Percentiles rank a stretch among this genome's conserved stretches.
Evolutionary conservation across 2,329 filamentous ascomycete species (phyloP).

Genomic region (Metarhizium sp.): DNA sequence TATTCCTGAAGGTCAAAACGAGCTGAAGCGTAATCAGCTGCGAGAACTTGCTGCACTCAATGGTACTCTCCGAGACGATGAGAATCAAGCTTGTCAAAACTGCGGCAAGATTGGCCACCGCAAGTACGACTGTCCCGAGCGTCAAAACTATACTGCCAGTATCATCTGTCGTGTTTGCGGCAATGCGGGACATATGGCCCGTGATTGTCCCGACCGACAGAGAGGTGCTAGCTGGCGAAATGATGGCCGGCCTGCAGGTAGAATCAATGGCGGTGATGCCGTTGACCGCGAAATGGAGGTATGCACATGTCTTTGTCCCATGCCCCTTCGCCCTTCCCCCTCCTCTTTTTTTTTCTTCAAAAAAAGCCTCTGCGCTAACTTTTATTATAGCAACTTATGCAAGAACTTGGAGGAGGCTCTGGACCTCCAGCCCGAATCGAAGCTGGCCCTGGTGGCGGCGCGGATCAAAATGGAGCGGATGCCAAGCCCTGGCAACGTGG

Average conservation of each 20-base stretch:
- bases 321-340: background rate
- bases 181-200: constrained; percentile 95
- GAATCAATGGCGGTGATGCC: constrained; percentile 68
- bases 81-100: constrained; percentile 99
- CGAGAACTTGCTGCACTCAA: constrained; percentile 96
- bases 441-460: constrained; percentile 56
- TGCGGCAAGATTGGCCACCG: constrained; percentile 97
- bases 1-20: constrained; percentile 96
- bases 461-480: constrained; percentile 44
- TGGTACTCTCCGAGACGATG: constrained; percentile 96
- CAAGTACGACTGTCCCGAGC: constrained; percentile 97
- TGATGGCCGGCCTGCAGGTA: constrained; percentile 51
- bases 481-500: constrained; percentile 83
- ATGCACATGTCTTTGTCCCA: constrained; percentile 23
- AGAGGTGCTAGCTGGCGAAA: constrained; percentile 90
- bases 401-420: constrained; percentile 79
- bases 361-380: constrained; percentile 28
- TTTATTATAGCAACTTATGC: constrained; percentile 72
- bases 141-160: constrained; percentile 97
- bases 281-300: constrained; percentile 94
- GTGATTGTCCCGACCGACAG: constrained; percentile 92
- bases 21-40: constrained; percentile 96
- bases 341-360: background rate
- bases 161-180: constrained; percentile 98
- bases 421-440: constrained; percentile 73